Conservation (phyloP, 257 asterid species). For the Gentiana macrophylla region DNA sequence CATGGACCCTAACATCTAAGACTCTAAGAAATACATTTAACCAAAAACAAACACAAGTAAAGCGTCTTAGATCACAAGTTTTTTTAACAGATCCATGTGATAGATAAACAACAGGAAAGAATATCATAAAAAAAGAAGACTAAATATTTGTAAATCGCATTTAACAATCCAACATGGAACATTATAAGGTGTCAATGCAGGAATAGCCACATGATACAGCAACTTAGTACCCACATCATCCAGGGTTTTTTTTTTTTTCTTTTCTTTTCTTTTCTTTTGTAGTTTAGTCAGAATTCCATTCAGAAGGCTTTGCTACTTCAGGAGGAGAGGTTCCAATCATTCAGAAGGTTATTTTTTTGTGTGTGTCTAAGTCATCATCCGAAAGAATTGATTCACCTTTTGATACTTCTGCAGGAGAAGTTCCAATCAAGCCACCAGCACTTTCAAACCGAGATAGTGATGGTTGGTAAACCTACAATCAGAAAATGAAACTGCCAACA, state of each 20-base stretch:
- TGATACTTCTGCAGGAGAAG: conserved; percentile 80
- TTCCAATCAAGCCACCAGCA: conserved; percentile 77
- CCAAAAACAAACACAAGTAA: background rate
- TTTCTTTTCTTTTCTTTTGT: no score
- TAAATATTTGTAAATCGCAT: background rate
- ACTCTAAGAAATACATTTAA: background rate
- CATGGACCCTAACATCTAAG: background rate
- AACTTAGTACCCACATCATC: background rate
- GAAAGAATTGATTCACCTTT: conserved; percentile 43
- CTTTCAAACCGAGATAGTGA: conserved; percentile 67
- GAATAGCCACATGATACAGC: background rate
- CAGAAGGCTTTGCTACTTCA: background rate
- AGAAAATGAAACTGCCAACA: conserved; percentile 8
- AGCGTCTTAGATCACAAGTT: background rate
- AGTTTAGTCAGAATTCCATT: background rate
- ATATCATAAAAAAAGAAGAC: background rate
- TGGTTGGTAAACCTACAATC: conserved; percentile 70
- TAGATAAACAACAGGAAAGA: background rate
- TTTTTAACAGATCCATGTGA: background rate
- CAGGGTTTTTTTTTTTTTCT: background rate
- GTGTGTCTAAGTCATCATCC: background rate
- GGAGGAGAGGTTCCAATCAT: no score
- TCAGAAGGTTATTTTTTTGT: no score
- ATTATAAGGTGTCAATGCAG: background rate
- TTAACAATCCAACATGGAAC: background rate